Evolutionary conservation across 176 grass and related monocot genomes (phyloP).

Genomic region (Poa pratensis): DNA sequence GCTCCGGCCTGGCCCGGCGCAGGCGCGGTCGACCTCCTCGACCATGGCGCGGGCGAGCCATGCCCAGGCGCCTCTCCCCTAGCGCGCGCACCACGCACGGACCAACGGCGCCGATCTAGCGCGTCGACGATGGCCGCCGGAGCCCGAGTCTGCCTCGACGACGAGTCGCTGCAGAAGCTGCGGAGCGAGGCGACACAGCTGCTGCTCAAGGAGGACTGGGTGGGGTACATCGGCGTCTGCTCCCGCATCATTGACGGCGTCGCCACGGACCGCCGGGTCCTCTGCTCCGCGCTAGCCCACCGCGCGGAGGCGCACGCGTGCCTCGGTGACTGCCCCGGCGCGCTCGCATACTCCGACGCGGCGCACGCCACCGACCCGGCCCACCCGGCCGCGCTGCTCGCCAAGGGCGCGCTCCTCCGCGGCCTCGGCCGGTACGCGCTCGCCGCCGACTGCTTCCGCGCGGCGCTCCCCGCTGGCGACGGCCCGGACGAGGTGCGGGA

Average conservation of each 20-base stretch:
- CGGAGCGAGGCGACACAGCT: conserved; percentile 73
- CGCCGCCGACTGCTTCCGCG: conserved; percentile 63
- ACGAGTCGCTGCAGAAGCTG: conserved; percentile 72
- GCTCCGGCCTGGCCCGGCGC: too few relatives aligned
- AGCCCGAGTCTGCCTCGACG: conserved; percentile 42
- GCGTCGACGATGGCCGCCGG: not conserved
- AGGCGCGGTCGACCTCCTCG: too few relatives aligned
- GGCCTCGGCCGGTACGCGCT: conserved; percentile 57
- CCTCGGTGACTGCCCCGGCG: conserved; percentile 50
- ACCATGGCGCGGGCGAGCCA: too few relatives aligned
- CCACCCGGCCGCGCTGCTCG: conserved; percentile 61
- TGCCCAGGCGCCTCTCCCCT: too few relatives aligned
- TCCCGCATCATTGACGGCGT: conserved; percentile 54
- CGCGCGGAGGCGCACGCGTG: conserved; percentile 69
- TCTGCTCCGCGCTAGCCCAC: conserved; percentile 62
- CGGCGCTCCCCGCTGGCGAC: conserved; percentile 31
- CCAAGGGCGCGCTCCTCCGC: conserved; percentile 71
- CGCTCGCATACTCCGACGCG: conserved; percentile 62
- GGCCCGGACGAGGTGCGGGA: conserved; percentile 46
- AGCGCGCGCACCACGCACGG: too few relatives aligned
- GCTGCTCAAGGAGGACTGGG: conserved; percentile 81
- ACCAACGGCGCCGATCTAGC: too few relatives aligned
- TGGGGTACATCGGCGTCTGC: conserved; percentile 74
- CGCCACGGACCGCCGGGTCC: conserved; percentile 48
- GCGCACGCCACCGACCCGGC: conserved; percentile 57